These are phyloP conservation scores for Aspergillus viridinutans DNA, from an alignment of 2,329 filamentous ascomycete species.

Conservation along the genomic window DNA sequence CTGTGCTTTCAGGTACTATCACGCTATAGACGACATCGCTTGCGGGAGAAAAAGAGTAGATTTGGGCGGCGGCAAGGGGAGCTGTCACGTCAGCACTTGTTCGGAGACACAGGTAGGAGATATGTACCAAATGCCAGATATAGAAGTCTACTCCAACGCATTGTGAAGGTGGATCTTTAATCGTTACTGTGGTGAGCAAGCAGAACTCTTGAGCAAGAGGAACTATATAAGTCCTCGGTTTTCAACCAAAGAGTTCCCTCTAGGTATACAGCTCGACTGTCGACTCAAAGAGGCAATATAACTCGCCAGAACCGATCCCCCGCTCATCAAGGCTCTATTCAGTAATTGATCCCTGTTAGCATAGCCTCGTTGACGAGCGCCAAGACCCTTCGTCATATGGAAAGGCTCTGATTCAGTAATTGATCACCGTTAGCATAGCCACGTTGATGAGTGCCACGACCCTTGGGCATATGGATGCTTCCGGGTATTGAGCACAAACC, in stretches of 20 bases:
- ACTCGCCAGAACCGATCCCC: background rate
- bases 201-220: background rate
- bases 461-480: too few relatives aligned
- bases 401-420: background rate
- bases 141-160: background rate
- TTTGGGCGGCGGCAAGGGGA: conserved; percentile 5
- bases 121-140: background rate
- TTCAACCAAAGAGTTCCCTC: background rate
- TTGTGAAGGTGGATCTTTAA: background rate
- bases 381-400: background rate
- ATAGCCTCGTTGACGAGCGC: background rate
- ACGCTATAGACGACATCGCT: conserved; percentile 43
- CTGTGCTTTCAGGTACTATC: conserved; percentile 51
- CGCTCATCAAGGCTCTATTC: background rate
- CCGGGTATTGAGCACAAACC: background rate
- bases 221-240: background rate
- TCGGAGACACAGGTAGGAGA: background rate
- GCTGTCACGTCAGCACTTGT: background rate
- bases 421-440: background rate
- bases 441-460: background rate
- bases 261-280: background rate
- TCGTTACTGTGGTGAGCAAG: background rate
- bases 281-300: background rate
- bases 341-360: background rate
- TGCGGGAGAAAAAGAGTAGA: conserved; percentile 16